Conservation (phyloP, 352 stramenopile genomes). For the Phytopythium litorale region DNA sequence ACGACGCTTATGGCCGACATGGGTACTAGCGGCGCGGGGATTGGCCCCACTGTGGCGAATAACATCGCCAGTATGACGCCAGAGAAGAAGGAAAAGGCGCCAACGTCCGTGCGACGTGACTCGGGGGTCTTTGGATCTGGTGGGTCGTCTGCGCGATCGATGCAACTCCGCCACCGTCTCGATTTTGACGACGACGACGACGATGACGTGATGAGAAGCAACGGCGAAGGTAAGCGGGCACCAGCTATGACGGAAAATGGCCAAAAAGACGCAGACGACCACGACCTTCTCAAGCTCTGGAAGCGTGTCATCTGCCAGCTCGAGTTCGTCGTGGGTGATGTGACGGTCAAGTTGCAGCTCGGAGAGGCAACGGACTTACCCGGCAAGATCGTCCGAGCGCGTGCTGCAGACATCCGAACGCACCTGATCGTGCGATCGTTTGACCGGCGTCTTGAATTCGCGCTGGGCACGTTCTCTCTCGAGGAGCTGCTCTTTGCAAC, state of each 20-base stretch:
- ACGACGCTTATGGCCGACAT: background rate
- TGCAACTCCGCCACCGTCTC: background rate
- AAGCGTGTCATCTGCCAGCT: conserved; percentile 60
- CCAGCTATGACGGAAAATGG: background rate
- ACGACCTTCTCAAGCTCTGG: conserved; percentile 79
- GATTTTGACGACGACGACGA: background rate
- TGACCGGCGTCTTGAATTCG: conserved; percentile 67
- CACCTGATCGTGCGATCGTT: conserved; percentile 60
- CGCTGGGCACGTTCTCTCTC: conserved; percentile 63
- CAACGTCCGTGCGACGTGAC: background rate
- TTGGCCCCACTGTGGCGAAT: background rate
- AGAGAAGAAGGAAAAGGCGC: background rate
- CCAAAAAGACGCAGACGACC: conserved; percentile 59
- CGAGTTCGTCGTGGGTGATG: conserved; percentile 50
- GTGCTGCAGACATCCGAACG: conserved; percentile 56
- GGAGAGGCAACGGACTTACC: conserved; percentile 29
- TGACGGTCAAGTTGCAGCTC: conserved; percentile 53
- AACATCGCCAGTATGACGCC: background rate
- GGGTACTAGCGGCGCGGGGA: background rate
- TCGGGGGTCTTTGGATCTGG: conserved; percentile 2
- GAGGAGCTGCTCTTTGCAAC: conserved; percentile 60
- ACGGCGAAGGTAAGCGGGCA: background rate
- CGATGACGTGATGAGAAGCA: background rate
- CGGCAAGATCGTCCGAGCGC: conserved; percentile 53
- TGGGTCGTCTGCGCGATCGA: background rate